phyloP scores from a whole-genome alignment of 768 basidiomycete genomes.

The Daedalea quercina region DNA sequence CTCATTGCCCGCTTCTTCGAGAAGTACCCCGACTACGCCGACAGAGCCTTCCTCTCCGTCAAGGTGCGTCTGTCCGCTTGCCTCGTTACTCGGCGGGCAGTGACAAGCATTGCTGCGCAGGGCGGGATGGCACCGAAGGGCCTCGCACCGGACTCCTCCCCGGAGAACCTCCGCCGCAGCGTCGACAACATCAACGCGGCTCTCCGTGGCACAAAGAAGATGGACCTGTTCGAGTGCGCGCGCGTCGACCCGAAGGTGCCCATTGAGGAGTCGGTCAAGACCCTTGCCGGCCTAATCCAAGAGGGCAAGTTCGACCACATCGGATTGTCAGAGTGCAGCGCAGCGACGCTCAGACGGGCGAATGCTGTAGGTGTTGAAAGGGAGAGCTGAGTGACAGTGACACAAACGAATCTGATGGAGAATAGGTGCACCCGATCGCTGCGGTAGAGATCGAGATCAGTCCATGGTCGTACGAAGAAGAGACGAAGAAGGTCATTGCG shows the following conservation, averaged over 20 bases:
- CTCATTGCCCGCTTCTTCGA: conserved; percentile 44
- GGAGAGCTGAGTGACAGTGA: no score
- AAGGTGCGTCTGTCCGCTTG: conserved; percentile 28
- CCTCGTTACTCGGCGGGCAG: background rate
- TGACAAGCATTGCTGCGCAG: background rate
- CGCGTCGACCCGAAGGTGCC: conserved; percentile 32
- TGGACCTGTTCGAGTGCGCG: conserved; percentile 56
- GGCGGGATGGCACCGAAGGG: background rate
- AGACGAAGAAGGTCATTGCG: conserved; percentile 46
- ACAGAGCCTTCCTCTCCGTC: conserved; percentile 40
- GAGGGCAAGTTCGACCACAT: conserved; percentile 58
- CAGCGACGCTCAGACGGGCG: conserved; percentile 37
- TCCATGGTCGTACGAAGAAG: conserved; percentile 50
- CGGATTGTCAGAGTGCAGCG: conserved; percentile 49
- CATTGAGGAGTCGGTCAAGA: conserved; percentile 36
- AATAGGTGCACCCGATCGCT: conserved; percentile 45
- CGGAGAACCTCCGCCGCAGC: conserved; percentile 40
- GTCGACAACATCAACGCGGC: conserved; percentile 35
- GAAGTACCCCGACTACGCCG: conserved; percentile 34
- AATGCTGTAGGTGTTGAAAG: conserved; percentile 24
- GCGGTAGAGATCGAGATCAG: conserved; percentile 66
- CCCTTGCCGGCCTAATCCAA: conserved; percentile 38
- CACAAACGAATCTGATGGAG: conserved; percentile 28
- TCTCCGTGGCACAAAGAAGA: conserved; percentile 45
- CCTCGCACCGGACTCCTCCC: background rate